These are phyloP conservation scores for Apiospora marii DNA, from an alignment of 2,329 filamentous ascomycete genomes.

Conservation along the genomic window DNA sequence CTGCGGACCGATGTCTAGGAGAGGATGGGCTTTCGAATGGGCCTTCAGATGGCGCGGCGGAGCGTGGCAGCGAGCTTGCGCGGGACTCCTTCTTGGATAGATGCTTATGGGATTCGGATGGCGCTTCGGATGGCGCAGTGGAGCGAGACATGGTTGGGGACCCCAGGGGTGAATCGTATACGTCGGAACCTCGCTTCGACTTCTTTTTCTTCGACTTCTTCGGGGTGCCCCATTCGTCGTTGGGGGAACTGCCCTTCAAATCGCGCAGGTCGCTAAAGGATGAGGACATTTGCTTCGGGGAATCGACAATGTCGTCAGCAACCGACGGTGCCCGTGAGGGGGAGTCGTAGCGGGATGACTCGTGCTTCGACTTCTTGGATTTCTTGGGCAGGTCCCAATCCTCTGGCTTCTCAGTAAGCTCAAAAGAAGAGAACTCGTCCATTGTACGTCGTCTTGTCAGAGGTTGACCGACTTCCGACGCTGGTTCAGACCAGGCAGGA, in stretches of 20 bases:
- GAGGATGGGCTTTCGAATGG: conserved; percentile 24
- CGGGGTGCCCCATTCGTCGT: conserved; percentile 36
- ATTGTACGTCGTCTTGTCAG: conserved; percentile 20
- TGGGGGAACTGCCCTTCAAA: conserved; percentile 22
- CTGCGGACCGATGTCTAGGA: conserved; percentile 40
- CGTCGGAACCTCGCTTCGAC: conserved; percentile 42
- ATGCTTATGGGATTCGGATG: conserved; percentile 43
- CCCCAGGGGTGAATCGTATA: conserved; percentile 33
- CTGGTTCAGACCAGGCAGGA: conserved; percentile 20
- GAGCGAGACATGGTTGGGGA: conserved; percentile 33
- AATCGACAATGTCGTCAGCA: conserved; percentile 14
- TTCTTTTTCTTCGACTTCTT: conserved; percentile 48
- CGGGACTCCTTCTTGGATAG: conserved; percentile 43
- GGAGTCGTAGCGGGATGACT: not conserved
- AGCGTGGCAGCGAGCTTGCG: conserved; percentile 31
- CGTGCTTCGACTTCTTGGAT: conserved; percentile 4
- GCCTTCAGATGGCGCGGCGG: conserved; percentile 32
- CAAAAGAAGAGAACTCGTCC: conserved; percentile 29
- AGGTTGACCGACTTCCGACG: conserved; percentile 20
- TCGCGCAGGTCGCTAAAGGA: conserved; percentile 12
- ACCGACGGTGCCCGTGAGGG: conserved; percentile 18
- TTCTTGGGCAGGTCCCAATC: conserved; percentile 13
- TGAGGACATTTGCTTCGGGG: conserved; percentile 14
- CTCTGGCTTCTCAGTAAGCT: conserved; percentile 21
- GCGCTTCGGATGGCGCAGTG: conserved; percentile 42